Evolutionary conservation across 768 basidiomycete species (phyloP).

Genomic region (Chalciporus sphaerocephalus): DNA sequence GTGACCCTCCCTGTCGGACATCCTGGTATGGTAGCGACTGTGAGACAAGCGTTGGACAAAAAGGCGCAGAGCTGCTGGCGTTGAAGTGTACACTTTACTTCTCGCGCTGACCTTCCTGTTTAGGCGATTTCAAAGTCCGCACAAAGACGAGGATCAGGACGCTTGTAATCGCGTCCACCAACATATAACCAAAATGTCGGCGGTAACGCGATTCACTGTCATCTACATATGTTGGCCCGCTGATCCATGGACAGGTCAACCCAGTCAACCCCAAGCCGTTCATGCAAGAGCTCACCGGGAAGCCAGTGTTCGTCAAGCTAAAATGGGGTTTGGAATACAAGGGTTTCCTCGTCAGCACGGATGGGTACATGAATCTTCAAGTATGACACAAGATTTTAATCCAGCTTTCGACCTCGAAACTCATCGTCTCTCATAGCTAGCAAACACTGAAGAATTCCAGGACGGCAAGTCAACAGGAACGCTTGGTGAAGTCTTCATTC

Average conservation of each 20-base stretch:
- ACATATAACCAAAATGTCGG: constrained; percentile 55
- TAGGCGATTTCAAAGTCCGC: constrained; percentile 38
- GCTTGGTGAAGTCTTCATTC: constrained; percentile 97
- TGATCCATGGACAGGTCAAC: constrained; percentile 52
- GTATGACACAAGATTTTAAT: constrained; percentile 37
- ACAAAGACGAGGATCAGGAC: constrained; percentile 12
- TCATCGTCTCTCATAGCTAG: constrained; percentile 55
- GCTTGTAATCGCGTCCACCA: neutral
- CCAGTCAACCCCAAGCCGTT: constrained; percentile 99
- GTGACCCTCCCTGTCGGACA: constrained; percentile 91
- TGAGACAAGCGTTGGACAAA: constrained; percentile 32
- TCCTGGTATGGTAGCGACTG: constrained; percentile 31
- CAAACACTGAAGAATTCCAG: constrained; percentile 98
- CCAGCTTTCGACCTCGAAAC: neutral
- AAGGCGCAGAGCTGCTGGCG: too few species aligned
- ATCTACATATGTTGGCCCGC: constrained; percentile 1
- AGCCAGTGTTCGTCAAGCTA: constrained; percentile 89
- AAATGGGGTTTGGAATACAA: constrained; percentile 99
- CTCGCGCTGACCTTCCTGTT: constrained; percentile 8
- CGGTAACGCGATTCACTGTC: constrained; percentile 40
- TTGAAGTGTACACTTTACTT: constrained; percentile 1
- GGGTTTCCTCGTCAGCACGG: constrained; percentile 97
- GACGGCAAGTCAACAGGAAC: constrained; percentile 94
- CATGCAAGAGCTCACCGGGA: constrained; percentile 96
- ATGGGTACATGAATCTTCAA: constrained; percentile 99